Conservation (phyloP, 1,284 basidiomycete species). For the Dichomitus squalens region DNA sequence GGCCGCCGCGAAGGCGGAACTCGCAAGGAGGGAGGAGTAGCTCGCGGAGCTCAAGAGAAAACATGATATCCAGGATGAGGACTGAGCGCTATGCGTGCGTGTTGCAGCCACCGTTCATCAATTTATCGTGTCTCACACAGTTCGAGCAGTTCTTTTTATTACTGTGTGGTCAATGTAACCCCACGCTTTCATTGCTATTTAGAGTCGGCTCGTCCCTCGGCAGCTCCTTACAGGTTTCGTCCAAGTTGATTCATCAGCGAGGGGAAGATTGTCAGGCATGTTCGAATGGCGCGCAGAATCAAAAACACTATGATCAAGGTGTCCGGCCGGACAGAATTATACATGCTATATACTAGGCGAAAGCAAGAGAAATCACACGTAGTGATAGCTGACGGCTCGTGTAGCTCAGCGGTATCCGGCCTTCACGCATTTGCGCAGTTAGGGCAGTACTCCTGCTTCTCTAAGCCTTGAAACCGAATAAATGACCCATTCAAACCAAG, state of each 20-base stretch:
- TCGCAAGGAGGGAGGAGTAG: slow-evolving; percentile 91
- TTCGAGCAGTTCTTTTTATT: background rate
- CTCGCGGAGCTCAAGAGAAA: slow-evolving; percentile 86
- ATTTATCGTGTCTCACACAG: background rate
- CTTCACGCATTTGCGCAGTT: slow-evolving; percentile 28
- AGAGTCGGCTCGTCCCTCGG: background rate
- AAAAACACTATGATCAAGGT: background rate
- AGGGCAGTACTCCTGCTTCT: slow-evolving; percentile 51
- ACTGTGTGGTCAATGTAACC: slow-evolving; percentile 17
- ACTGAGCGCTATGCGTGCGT: slow-evolving; percentile 39
- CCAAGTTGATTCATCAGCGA: background rate
- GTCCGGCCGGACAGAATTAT: no score
- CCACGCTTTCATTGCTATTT: slow-evolving; percentile 6
- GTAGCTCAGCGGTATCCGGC: slow-evolving; percentile 10
- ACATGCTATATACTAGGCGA: no score
- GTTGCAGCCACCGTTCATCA: background rate
- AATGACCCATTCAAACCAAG: background rate
- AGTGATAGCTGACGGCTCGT: slow-evolving; percentile 1
- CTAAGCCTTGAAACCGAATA: slow-evolving; percentile 41
- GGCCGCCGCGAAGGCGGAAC: slow-evolving; percentile 89
- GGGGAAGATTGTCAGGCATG: background rate
- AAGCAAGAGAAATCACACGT: no score
- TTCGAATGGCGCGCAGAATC: background rate
- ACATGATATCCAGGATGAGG: slow-evolving; percentile 75
- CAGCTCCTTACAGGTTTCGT: background rate